Evolutionary conservation across 805 yeast genomes (phyloP), one percentile per base, ranked within the genome.

Genomic region (Groenewaldozyma salmanticensis): DNA sequence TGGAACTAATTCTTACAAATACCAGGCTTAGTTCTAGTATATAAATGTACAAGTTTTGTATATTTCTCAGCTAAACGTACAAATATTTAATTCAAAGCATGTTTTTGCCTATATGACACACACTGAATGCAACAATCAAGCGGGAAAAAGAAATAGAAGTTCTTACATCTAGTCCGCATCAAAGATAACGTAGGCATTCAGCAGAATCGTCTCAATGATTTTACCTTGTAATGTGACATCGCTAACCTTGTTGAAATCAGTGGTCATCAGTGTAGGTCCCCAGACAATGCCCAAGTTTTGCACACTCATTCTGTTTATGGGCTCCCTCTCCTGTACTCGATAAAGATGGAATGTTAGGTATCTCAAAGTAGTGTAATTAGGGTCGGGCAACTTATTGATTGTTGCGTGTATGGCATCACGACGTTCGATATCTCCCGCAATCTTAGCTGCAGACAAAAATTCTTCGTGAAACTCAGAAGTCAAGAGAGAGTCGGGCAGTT

Each of bases 301-400:
- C 43, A 79, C 70, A 36, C 77, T 77, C 98, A 92, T 92, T 57
- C 92, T 72, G 57, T 87, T 86, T 27, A 62, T 51, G 17, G 69
- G 68, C 53, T 78, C 79, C 42, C 77, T 68, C 21, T 72, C 71
- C 31, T 80, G 75, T 11, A 92, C 79, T 42, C 80, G 74, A 47
- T 80, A 77, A 46, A 92, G 72, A 60, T 92, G 99, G 70, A 90
- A 85, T 1, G 88, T 66, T 49, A 92, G 65, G 27, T 85, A 77
- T 49, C 96, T 68, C 51, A 92, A 68, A 0, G 97, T 88, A 69
- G 94, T 88, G 59, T 92, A 92, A 43, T 90, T 86, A 1, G 94
- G 92, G 62, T 92, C 98, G 0, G 96, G 96, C 42, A 92, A 70
- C 50, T 83, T 82, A 65, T 81, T 92, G 35, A 92, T 84, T 44